Conservation (phyloP, 1,284 basidiomycete species). For the Trichosporon coremiiforme region DNA sequence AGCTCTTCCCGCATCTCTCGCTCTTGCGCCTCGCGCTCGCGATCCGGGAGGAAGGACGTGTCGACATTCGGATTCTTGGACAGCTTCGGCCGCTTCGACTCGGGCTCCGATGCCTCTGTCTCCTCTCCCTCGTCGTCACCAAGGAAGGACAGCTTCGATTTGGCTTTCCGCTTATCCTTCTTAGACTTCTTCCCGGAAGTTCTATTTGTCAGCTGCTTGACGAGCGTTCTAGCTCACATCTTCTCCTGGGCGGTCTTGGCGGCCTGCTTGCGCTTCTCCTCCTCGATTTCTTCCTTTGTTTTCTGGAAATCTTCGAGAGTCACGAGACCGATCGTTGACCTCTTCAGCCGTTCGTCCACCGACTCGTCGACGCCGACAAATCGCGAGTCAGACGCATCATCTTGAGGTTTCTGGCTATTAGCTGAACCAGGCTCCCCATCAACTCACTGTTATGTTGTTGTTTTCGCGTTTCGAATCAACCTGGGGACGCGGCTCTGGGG, state of each 20-base stretch:
- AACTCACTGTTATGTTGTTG: constrained; percentile 38
- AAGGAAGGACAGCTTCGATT: constrained; percentile 84
- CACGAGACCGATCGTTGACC: constrained; percentile 91
- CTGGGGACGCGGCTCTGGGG: constrained; percentile 43
- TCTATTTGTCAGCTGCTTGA: too few relatives aligned
- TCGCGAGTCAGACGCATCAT: constrained; percentile 75
- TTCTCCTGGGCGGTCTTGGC: constrained; percentile 59
- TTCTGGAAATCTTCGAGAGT: constrained; percentile 90
- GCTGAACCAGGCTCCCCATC: neutral
- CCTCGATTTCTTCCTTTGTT: constrained; percentile 83
- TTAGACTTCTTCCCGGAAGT: constrained; percentile 64
- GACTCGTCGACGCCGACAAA: constrained; percentile 94
- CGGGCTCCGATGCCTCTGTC: neutral
- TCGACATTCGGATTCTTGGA: constrained; percentile 96
- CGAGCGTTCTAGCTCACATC: too few relatives aligned
- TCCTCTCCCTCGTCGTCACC: constrained; percentile 67
- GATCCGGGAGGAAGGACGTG: constrained; percentile 96
- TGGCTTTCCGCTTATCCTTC: constrained; percentile 89
- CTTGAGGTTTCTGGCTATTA: constrained; percentile 54
- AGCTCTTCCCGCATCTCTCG: constrained; percentile 83
- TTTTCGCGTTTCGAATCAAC: constrained; percentile 45
- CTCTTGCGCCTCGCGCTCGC: constrained; percentile 91
- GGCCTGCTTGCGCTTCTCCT: constrained; percentile 85
- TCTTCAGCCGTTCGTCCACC: constrained; percentile 90
- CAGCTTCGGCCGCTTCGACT: constrained; percentile 61